A percentile compares a stretch with the other conserved stretches of the same genome.
Conservation (phyloP, 371 early-diverging fungal species). For the Mucor saturninus region DNA sequence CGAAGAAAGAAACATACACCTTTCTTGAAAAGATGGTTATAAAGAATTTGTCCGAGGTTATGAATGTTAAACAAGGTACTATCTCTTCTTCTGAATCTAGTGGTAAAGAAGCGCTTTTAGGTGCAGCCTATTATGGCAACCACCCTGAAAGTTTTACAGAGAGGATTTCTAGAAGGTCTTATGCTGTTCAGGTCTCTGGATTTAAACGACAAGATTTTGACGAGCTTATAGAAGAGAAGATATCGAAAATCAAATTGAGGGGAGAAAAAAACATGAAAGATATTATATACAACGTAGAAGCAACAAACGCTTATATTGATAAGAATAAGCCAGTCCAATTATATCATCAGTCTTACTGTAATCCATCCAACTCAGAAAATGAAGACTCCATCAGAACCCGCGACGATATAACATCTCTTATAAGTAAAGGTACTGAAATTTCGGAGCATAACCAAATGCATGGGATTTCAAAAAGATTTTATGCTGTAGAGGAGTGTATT, state of each 20-base stretch:
- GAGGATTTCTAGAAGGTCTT: conserved; percentile 15
- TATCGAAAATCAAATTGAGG: background rate
- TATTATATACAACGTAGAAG: background rate
- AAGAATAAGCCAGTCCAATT: background rate
- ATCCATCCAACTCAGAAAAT: background rate
- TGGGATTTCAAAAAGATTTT: conserved; percentile 15
- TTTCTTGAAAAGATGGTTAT: conserved; percentile 6
- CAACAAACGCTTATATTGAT: background rate
- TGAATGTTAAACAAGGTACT: background rate
- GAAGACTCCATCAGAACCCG: background rate
- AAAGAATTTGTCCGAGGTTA: conserved; percentile 3
- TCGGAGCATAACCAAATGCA: conserved; percentile 7
- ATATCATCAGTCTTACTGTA: conserved; percentile 5
- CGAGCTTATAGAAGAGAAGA: background rate
- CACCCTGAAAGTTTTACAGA: conserved; percentile 9
- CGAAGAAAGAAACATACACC: background rate
- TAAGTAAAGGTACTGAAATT: conserved; percentile 2
- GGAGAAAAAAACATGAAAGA: background rate
- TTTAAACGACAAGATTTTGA: background rate
- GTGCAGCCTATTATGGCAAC: conserved; percentile 7
- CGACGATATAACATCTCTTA: background rate
- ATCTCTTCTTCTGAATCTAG: background rate
- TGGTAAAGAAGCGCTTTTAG: conserved; percentile 2
- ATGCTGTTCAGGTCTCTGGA: conserved; percentile 1
- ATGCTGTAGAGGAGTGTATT: conserved; percentile 16